These are phyloP conservation scores for Spathaspora sp. DNA, from an alignment of 805 yeast species.

Conservation along the genomic window DNA sequence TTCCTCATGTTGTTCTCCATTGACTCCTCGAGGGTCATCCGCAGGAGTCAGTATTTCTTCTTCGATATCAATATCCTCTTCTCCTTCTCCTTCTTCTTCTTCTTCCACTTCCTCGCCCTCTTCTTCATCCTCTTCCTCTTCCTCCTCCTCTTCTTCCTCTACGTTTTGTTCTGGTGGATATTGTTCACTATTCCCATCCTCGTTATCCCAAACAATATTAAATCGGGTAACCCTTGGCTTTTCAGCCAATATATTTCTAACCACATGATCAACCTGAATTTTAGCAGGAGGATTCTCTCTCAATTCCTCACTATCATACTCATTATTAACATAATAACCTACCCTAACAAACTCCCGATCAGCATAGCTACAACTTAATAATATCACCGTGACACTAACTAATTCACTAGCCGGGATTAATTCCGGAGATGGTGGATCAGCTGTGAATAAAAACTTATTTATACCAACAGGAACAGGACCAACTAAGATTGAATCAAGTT, in stretches of 20 bases:
- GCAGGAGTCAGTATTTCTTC: constrained; percentile 36
- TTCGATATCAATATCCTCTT: constrained; percentile 34
- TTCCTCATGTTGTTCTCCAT: constrained; percentile 12
- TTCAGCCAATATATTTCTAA: constrained; percentile 90
- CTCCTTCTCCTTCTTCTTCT: constrained; percentile 47
- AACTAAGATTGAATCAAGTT: constrained; percentile 90
- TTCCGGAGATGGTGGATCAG: constrained; percentile 97
- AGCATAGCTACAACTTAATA: constrained; percentile 88
- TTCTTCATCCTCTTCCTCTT: constrained; percentile 54
- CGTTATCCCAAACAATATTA: constrained; percentile 94
- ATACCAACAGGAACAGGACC: constrained; percentile 99
- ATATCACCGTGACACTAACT: constrained; percentile 91
- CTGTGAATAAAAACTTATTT: constrained; percentile 86
- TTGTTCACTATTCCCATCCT: constrained; percentile 58
- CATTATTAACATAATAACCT: constrained; percentile 97
- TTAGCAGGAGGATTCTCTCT: constrained; percentile 91
- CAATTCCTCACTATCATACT: constrained; percentile 88
- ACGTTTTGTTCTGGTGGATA: constrained; percentile 77
- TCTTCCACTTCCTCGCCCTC: constrained; percentile 54
- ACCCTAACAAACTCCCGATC: constrained; percentile 95
- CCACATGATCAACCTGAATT: constrained; percentile 91
- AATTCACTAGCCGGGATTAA: constrained; percentile 93
- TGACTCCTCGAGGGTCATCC: constrained; percentile 24
- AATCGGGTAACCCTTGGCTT: constrained; percentile 97
- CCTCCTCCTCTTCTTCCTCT: constrained; percentile 58